Conservation (phyloP, 371 early-diverging fungal species). For the Racocetra persica region DNA sequence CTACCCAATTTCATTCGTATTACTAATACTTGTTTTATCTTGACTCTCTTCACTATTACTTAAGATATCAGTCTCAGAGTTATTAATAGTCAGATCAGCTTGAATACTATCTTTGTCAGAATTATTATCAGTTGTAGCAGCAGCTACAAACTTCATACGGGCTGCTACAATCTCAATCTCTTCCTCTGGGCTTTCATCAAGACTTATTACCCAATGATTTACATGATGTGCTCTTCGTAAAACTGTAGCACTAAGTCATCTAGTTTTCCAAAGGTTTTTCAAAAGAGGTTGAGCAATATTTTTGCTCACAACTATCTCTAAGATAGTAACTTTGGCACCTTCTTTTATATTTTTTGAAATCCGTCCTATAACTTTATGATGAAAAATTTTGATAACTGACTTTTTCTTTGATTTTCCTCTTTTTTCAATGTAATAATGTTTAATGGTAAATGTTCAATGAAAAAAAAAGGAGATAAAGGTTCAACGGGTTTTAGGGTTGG, state of each 20-base stretch:
- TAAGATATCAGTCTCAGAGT: background rate
- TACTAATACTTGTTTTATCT: background rate
- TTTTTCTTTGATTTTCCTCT: too few relatives aligned
- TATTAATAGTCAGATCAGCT: background rate
- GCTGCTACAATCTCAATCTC: background rate
- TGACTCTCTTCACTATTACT: background rate
- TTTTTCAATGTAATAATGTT: too few relatives aligned
- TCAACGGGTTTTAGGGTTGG: too few relatives aligned
- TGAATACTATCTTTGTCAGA: background rate
- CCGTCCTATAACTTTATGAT: background rate
- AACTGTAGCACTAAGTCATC: background rate
- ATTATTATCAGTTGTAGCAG: background rate
- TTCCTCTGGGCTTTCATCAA: background rate
- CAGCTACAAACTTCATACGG: background rate
- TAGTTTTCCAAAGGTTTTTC: background rate
- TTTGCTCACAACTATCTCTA: background rate
- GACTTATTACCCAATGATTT: background rate
- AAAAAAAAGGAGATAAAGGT: too few relatives aligned
- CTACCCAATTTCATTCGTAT: background rate
- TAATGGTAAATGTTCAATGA: background rate
- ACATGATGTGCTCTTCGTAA: background rate
- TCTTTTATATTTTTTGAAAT: background rate
- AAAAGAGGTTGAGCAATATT: background rate
- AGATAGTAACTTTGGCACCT: background rate
- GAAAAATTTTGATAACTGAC: too few relatives aligned